phyloP scores from a whole-genome alignment of 2,329 filamentous ascomycete genomes.

The Macrophomina tecta region DNA sequence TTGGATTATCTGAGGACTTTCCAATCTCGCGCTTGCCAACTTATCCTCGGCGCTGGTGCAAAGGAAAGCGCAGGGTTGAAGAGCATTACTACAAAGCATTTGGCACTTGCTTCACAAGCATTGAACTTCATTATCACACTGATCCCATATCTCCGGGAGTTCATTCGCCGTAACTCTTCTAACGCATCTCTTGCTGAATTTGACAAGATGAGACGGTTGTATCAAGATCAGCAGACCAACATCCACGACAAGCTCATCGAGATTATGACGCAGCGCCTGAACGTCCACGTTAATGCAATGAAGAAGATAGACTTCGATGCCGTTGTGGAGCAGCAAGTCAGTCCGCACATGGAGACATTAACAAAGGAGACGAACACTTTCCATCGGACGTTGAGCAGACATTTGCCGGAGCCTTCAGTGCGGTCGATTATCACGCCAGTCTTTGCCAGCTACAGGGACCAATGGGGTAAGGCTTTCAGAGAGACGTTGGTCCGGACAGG shows the following conservation, averaged over 20 bases:
- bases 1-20: slow-evolving; percentile 90
- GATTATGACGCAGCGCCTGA: slow-evolving; percentile 83
- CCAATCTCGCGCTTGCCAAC: slow-evolving; percentile 93
- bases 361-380: slow-evolving; percentile 85
- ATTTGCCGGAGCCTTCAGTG: slow-evolving; percentile 78
- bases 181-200: slow-evolving; percentile 72
- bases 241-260: slow-evolving; percentile 94
- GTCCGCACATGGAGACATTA: slow-evolving; percentile 83
- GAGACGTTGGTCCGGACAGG: slow-evolving; percentile 70
- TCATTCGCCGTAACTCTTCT: slow-evolving; percentile 75
- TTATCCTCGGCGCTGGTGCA: slow-evolving; percentile 93
- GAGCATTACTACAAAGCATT: slow-evolving; percentile 95
- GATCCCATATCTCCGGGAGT: slow-evolving; percentile 89
- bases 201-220: slow-evolving; percentile 81
- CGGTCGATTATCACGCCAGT: slow-evolving; percentile 85
- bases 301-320: slow-evolving; percentile 77
- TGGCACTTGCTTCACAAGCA: slow-evolving; percentile 89
- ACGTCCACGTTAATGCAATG: slow-evolving; percentile 75
- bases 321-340: slow-evolving; percentile 54
- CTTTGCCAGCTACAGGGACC: slow-evolving; percentile 79
- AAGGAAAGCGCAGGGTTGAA: slow-evolving; percentile 87
- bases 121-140: slow-evolving; percentile 85
- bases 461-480: slow-evolving; percentile 74
- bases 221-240: slow-evolving; percentile 87
- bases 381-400: slow-evolving; percentile 81